Conservation (phyloP, 1,139 yeast genomes). For the Meyerozyma elateridarum region DNA sequence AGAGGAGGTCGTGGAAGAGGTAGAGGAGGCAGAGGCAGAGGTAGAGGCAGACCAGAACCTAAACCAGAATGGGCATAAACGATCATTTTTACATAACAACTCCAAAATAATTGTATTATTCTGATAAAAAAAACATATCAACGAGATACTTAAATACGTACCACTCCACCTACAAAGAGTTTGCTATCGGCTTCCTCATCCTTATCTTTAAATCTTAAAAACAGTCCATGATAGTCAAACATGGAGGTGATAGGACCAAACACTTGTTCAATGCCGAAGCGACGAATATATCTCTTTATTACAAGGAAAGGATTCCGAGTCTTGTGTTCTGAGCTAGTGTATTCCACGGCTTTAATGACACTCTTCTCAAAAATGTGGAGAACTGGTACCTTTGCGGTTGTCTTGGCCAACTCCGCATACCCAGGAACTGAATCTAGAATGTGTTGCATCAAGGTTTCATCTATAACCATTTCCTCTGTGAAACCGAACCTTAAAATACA, state of each 20-base stretch:
- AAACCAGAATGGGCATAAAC: constrained; percentile 43
- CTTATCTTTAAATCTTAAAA: constrained; percentile 20
- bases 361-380: constrained; percentile 38
- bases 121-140: too few relatives aligned
- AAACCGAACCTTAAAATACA: constrained; percentile 45
- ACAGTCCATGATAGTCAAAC: constrained; percentile 23
- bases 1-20: constrained; percentile 24
- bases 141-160: constrained; percentile 17
- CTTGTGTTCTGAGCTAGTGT: constrained; percentile 12
- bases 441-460: constrained; percentile 19
- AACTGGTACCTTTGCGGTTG: constrained; percentile 17
- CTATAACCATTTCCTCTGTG: constrained; percentile 35
- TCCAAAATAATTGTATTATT: too few relatives aligned
- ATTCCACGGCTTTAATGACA: constrained; percentile 23
- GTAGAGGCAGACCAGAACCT: constrained; percentile 23
- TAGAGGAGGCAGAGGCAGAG: constrained; percentile 29
- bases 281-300: constrained; percentile 16
- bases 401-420: constrained; percentile 11
- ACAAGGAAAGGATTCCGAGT: constrained; percentile 18
- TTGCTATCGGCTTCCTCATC: constrained; percentile 21
- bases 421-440: constrained; percentile 25
- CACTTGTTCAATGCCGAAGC: constrained; percentile 20
- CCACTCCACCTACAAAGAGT: constrained; percentile 26
- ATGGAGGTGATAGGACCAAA: constrained; percentile 27
- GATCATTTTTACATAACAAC: too few relatives aligned